A percentile compares a stretch with the other conserved stretches of the same genome.
phyloP scores from a whole-genome alignment of 768 basidiomycete genomes.

The Russula abietina region DNA sequence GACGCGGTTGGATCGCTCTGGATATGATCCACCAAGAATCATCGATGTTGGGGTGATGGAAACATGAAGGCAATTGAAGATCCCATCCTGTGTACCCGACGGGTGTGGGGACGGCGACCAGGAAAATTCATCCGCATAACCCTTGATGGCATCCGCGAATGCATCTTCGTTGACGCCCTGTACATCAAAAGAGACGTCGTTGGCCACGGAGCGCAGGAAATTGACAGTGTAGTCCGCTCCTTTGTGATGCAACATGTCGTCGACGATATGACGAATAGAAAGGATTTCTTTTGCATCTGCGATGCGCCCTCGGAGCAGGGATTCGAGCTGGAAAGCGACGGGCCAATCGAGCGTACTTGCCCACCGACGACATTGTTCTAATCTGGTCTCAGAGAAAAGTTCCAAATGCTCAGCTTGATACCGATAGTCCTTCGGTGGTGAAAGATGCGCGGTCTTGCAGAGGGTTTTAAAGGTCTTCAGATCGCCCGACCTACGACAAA shows the following conservation, averaged over 20 bases:
- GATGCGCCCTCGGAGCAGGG: slow-evolving; percentile 33
- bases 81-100: slow-evolving; percentile 21
- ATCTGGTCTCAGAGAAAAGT: slow-evolving; percentile 36
- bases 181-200: slow-evolving; percentile 20
- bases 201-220: slow-evolving; percentile 40
- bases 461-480: slow-evolving; percentile 37
- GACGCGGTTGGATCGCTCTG: slow-evolving; percentile 57
- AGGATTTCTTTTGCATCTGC: slow-evolving; percentile 52
- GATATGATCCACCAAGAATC: slow-evolving; percentile 47
- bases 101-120: neutral
- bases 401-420: slow-evolving; percentile 38
- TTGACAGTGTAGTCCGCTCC: slow-evolving; percentile 36
- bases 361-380: slow-evolving; percentile 33
- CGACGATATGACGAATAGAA: slow-evolving; percentile 36
- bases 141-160: slow-evolving; percentile 20
- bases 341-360: slow-evolving; percentile 39
- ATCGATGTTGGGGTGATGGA: slow-evolving; percentile 51
- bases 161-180: slow-evolving; percentile 1
- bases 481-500: slow-evolving; percentile 36
- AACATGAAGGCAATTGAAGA: slow-evolving; percentile 43
- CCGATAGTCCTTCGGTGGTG: slow-evolving; percentile 28
- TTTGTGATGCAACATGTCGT: slow-evolving; percentile 28
- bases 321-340: slow-evolving; percentile 58
- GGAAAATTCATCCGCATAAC: slow-evolving; percentile 30
- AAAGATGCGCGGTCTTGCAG: slow-evolving; percentile 36